Evolutionary conservation across 805 yeast species (phyloP), one percentile per base, ranked within the genome.

Genomic region (Yamadazyma phyllophila): DNA sequence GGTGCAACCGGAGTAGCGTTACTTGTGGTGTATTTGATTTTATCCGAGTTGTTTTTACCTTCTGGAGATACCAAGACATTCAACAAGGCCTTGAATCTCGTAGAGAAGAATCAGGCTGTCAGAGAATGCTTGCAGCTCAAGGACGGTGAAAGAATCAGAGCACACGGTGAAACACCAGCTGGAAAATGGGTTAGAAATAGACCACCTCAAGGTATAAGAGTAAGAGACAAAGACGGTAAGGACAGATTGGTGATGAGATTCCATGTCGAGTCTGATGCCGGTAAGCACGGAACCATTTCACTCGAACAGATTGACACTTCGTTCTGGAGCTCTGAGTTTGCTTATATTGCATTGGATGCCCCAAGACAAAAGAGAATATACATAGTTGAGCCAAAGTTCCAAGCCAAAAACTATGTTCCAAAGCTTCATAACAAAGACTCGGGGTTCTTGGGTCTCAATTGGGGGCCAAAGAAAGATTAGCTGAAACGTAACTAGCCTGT

Each of bases 41-140:
- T 85, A n/a, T 74, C 84, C 9, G 97, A 91, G 61, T 67, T 91
- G 27, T 81, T 88, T 53, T 77, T 91, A 39, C 97, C 97, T 8
- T 84, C 95, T 1, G 96, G 96, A 17, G 97, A 91, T 60, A 91
- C 96, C 0, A 86, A 85, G 52, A 81, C 95, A 2, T 91, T 91
- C 71, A 90, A 91, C 67, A 79, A 88, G 55, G 95, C 96, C 2
- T 90, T 90, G 27, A 77, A 80, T 10, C 67, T 87, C 55, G 78
- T 89, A 32, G 92, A 91, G 59, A 71, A 83, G 48, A 88, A 85
- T 62, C 74, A 75, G 40, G 63, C 62, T 32, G 83, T 85, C 2
- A 82, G 82, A 54, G 67, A 72, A 51, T 62, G 82, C 26, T 69
- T 91, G 32, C 77, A 78, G 26, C 75, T 83, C 50, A 56, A 69